A percentile compares a stretch with the other conserved stretches of the same genome.
phyloP scores from a whole-genome alignment of 768 basidiomycete species.

The Arthromyces matolae region DNA sequence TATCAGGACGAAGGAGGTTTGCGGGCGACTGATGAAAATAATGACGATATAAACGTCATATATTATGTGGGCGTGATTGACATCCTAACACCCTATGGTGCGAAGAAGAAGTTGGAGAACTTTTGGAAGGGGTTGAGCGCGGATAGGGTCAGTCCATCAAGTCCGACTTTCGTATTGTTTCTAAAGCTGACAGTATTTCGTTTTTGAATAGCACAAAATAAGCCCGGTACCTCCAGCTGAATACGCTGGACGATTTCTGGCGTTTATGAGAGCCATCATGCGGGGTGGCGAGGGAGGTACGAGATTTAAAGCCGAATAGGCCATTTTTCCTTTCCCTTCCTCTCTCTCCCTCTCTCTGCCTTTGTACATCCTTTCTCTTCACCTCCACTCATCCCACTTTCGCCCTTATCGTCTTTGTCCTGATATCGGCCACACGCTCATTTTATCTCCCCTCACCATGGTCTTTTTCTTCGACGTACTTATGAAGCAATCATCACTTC shows the following conservation, averaged over 20 bases:
- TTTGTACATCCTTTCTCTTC: no score
- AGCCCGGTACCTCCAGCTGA: constrained; percentile 86
- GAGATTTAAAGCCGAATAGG: constrained; percentile 36
- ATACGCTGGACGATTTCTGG: constrained; percentile 86
- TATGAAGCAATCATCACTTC: background rate
- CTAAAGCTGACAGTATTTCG: constrained; percentile 8
- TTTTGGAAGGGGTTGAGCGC: constrained; percentile 88
- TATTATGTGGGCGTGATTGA: constrained; percentile 98
- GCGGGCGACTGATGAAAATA: constrained; percentile 83
- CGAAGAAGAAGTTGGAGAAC: constrained; percentile 78
- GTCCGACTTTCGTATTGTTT: background rate
- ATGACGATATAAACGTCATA: constrained; percentile 68
- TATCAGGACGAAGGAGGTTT: constrained; percentile 96
- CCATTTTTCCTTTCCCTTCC: background rate
- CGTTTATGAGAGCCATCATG: constrained; percentile 84
- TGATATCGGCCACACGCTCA: background rate
- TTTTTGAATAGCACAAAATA: constrained; percentile 73
- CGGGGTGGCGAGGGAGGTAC: constrained; percentile 69
- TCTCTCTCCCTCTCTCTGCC: background rate
- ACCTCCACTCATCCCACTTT: no score
- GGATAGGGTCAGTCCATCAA: constrained; percentile 67
- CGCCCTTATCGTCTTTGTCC: no score
- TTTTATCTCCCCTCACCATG: background rate
- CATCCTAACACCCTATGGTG: constrained; percentile 86
- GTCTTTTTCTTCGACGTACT: background rate